These are phyloP conservation scores for Ogataea polymorpha DNA, from an alignment of 805 yeast genomes.

Conservation along the genomic window DNA sequence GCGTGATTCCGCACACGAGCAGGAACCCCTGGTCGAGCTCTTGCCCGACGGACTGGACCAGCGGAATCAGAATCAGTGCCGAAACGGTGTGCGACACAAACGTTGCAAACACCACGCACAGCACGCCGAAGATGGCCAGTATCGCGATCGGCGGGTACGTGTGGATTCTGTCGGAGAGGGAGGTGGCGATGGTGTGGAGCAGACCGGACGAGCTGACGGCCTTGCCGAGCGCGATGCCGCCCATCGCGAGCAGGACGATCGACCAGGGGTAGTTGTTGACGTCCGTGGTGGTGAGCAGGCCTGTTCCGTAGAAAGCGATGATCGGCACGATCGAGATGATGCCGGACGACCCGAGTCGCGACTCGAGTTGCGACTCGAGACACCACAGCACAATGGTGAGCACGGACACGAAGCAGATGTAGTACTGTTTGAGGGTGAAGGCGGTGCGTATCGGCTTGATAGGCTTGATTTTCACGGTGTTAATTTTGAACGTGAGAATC, in stretches of 20 bases:
- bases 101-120: conserved; percentile 50
- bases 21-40: conserved; percentile 44
- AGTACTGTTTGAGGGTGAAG: conserved; percentile 44
- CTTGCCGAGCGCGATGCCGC: conserved; percentile 52
- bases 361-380: conserved; percentile 39
- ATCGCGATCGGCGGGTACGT: conserved; percentile 43
- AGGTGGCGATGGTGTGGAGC: conserved; percentile 42
- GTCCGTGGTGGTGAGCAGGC: conserved; percentile 45
- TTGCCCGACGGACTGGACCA: conserved; percentile 48
- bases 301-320: conserved; percentile 48
- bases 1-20: conserved; percentile 47
- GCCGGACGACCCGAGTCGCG: conserved; percentile 47
- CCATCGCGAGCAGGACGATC: conserved; percentile 54
- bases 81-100: conserved; percentile 56
- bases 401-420: conserved; percentile 39
- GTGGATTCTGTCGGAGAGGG: conserved; percentile 41
- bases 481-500: conserved; percentile 51
- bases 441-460: conserved; percentile 45
- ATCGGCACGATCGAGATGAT: conserved; percentile 47
- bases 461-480: conserved; percentile 43
- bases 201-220: conserved; percentile 50
- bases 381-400: conserved; percentile 50
- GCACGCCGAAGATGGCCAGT: conserved; percentile 45
- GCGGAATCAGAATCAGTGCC: conserved; percentile 49
- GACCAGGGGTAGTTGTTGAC: conserved; percentile 53